Percentiles rank a stretch among this genome's conserved stretches.
phyloP scores from a whole-genome alignment of 352 stramenopile species.

The Peronospora farinosa region DNA sequence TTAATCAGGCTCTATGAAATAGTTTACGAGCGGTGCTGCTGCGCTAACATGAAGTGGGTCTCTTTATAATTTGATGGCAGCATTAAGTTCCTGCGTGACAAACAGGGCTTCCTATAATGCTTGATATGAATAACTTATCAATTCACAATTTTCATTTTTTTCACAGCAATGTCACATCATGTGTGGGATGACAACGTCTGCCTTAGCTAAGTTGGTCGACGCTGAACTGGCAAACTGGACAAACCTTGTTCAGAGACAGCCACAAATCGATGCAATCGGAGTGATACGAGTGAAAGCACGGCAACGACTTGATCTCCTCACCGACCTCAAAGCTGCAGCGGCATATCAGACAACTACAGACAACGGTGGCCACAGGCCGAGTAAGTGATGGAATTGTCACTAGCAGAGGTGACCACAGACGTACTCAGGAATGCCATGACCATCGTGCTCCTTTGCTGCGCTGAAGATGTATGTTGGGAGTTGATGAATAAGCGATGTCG shows the following conservation, averaged over 20 bases:
- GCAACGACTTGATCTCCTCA: conserved; percentile 90
- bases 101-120: conserved; percentile 6
- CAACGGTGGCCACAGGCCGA: not conserved
- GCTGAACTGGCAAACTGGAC: conserved; percentile 85
- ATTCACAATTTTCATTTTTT: conserved; percentile 18
- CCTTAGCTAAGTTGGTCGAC: conserved; percentile 47
- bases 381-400: not conserved
- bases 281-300: conserved; percentile 92
- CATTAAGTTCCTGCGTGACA: not conserved
- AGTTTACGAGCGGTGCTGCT: conserved; percentile 3
- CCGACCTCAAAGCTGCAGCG: conserved; percentile 84
- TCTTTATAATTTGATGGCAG: conserved; percentile 4
- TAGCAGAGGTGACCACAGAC: conserved; percentile 2
- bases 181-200: conserved; percentile 5
- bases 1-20: conserved; percentile 23
- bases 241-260: conserved; percentile 89
- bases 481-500: conserved; percentile 62
- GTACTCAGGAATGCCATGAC: conserved; percentile 54
- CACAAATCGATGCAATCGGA: conserved; percentile 90
- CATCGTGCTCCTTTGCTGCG: conserved; percentile 37
- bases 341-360: conserved; percentile 88
- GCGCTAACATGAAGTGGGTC: conserved; percentile 2
- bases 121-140: conserved; percentile 52
- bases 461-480: conserved; percentile 77
- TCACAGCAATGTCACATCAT: conserved; percentile 1